These are phyloP conservation scores for Termitomyces sp. DNA, from an alignment of 768 basidiomycete genomes.

Conservation along the genomic window DNA sequence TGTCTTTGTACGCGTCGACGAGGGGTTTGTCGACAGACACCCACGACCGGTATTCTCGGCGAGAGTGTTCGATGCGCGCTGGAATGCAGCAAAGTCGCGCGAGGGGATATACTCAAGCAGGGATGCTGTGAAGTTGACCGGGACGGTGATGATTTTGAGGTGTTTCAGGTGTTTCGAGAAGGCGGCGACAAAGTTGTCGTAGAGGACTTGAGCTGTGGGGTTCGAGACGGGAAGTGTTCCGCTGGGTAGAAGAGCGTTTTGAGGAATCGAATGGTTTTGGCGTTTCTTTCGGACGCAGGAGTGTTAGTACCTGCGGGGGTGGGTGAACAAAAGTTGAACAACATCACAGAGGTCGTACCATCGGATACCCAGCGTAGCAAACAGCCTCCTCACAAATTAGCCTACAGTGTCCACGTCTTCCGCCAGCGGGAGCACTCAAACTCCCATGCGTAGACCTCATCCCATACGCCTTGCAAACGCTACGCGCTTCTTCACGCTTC, in stretches of 20 bases:
- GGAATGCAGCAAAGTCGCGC: no score
- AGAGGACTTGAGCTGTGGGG: slow-evolving; percentile 25
- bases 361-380: slow-evolving; percentile 20
- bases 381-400: no score
- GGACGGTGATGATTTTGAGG: no score
- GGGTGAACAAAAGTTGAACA: not conserved
- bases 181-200: slow-evolving; percentile 22
- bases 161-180: slow-evolving; percentile 21
- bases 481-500: slow-evolving; percentile 34
- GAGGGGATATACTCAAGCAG: no score
- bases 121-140: no score
- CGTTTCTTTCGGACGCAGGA: slow-evolving; percentile 23
- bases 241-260: slow-evolving; percentile 27
- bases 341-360: slow-evolving; percentile 23
- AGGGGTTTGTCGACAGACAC: no score
- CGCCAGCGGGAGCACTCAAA: slow-evolving; percentile 28
- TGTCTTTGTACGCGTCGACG: no score
- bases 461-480: slow-evolving; percentile 33
- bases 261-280: slow-evolving; percentile 24
- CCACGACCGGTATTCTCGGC: no score
- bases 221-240: slow-evolving; percentile 30
- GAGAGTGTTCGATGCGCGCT: no score
- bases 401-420: no score
- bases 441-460: slow-evolving; percentile 30
- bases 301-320: slow-evolving; percentile 24